Percentiles rank a stretch among this genome's conserved stretches.
Evolutionary conservation across 805 yeast genomes (phyloP).

Genomic region (Saturnispora galanensis): DNA sequence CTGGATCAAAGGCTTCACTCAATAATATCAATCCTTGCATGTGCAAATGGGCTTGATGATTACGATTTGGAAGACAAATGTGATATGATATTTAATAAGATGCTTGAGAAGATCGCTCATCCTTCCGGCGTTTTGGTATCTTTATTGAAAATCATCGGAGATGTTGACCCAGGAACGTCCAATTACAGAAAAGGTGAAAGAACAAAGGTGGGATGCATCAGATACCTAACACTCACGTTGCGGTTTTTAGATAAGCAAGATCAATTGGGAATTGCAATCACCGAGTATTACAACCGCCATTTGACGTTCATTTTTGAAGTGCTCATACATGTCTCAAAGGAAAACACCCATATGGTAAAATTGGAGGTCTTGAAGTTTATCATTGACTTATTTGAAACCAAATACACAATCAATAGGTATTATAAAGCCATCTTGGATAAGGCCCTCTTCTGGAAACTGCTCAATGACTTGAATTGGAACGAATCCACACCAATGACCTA

Average conservation of each 20-base stretch:
- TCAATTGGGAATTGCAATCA: slow-evolving; percentile 11
- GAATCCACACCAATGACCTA: neutral
- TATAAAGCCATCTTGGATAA: slow-evolving; percentile 10
- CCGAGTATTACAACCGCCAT: slow-evolving; percentile 13
- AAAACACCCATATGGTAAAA: slow-evolving; percentile 7
- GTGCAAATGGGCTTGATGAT: slow-evolving; percentile 10
- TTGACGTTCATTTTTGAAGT: slow-evolving; percentile 13
- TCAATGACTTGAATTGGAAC: slow-evolving; percentile 5
- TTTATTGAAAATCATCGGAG: slow-evolving; percentile 16
- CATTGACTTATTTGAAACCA: slow-evolving; percentile 10
- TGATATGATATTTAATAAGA: slow-evolving; percentile 5
- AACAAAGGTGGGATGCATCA: slow-evolving; percentile 16
- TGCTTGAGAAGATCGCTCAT: slow-evolving; percentile 11
- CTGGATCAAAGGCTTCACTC: slow-evolving; percentile 4
- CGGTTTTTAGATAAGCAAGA: slow-evolving; percentile 9
- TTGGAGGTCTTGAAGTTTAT: slow-evolving; percentile 14
- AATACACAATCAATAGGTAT: slow-evolving; percentile 8
- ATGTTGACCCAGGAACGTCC: slow-evolving; percentile 3
- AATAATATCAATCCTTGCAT: slow-evolving; percentile 10
- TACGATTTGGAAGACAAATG: slow-evolving; percentile 5
- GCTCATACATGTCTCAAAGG: slow-evolving; percentile 9
- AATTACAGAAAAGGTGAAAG: slow-evolving; percentile 9
- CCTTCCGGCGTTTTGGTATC: slow-evolving; percentile 11
- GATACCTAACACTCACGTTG: slow-evolving; percentile 12
- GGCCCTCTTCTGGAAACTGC: slow-evolving; percentile 11